These are phyloP conservation scores for Manihot esculenta DNA, from an alignment of 441 rosid genomes.

Conservation along the genomic window DNA sequence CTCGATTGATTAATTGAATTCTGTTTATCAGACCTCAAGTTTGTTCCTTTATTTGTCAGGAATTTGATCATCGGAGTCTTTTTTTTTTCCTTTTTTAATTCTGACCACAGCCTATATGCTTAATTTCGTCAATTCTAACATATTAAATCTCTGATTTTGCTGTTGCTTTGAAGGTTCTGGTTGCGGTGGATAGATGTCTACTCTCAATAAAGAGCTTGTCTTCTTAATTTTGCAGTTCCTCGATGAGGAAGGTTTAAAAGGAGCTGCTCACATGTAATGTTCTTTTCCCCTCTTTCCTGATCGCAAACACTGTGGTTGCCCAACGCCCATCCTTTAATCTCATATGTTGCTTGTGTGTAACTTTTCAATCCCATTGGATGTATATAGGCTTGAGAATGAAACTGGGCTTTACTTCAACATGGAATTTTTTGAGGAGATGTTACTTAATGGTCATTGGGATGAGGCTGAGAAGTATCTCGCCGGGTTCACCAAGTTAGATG, in stretches of 20 bases:
- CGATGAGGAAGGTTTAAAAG: constrained; percentile 52
- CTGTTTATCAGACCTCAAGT: not conserved
- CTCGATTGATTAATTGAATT: constrained; percentile 1
- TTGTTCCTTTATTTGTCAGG: constrained; percentile 1
- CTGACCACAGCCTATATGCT: not conserved
- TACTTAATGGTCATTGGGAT: constrained; percentile 47
- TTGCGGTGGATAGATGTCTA: constrained; percentile 31
- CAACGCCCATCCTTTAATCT: not conserved
- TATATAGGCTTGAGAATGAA: constrained; percentile 53
- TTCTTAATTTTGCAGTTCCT: constrained; percentile 53
- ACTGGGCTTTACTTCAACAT: constrained; percentile 48
- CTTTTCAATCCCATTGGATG: not conserved
- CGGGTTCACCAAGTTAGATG: constrained; percentile 45
- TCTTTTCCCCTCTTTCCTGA: not conserved
- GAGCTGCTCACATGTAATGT: constrained; percentile 45
- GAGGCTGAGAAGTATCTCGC: constrained; percentile 56
- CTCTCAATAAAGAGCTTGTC: constrained; percentile 49
- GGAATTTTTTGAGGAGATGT: constrained; percentile 49
- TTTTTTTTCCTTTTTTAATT: not conserved
- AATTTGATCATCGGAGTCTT: constrained; percentile 3
- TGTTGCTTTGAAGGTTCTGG: constrained; percentile 17
- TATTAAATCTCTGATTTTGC: constrained; percentile 7
- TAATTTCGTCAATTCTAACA: not conserved
- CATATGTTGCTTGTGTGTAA: not conserved
- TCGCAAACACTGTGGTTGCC: no score